Base-by-base conservation (phyloP, 371 early-diverging fungal species). In the Saksenaea vasiformis region DNA sequence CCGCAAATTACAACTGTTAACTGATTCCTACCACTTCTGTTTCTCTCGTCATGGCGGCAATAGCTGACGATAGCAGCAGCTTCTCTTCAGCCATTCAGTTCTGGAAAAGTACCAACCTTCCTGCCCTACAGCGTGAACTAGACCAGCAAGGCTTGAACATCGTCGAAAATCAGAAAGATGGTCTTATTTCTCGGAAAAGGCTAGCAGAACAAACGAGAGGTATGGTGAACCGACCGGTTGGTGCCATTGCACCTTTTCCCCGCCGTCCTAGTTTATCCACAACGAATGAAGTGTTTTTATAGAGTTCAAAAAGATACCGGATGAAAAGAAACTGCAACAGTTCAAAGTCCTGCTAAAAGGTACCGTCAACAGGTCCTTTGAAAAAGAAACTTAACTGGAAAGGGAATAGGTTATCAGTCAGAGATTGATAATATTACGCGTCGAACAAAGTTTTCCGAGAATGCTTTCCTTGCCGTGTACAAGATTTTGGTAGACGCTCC, bases 381-480 rank as follows among this genome's bases (percentile, higher is more conserved):
- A 7, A 22, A 58, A 15, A 54, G 54, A 54, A n/a, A 54, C 26
- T 43, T 27, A 41, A 43, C 15, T 24, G 36, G 54, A 38, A 53
- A 17, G 39, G 10, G 10, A 24, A 22, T 58, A 82, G 93, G 88
- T 3, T 96, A 95, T 76, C 96, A 96, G 69, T 69, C 81, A 61
- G 97, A 97, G 72, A 97, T 97, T 60, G 97, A 97, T 68, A 80
- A 79, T 44, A 84, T 97, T 60, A 94, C 95, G 7, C 89, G 88
- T 62, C 80, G 95, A 51, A 90, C 91, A 41, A 95, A 95, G 73
- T 84, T 77, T 54, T 87, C 94, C n/a, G 94, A 96, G 62, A 89
- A 86, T 56, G 85, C 88, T 11, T 95, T 95, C 68, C 73, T 96
- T 54, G 82, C 83, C 31, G 73, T 95, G 15, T 95, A 93, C 78